Evolutionary conservation across 768 basidiomycete genomes (phyloP), one percentile per base, ranked within the genome.

Genomic region (Tricholoma bakamatsutake): DNA sequence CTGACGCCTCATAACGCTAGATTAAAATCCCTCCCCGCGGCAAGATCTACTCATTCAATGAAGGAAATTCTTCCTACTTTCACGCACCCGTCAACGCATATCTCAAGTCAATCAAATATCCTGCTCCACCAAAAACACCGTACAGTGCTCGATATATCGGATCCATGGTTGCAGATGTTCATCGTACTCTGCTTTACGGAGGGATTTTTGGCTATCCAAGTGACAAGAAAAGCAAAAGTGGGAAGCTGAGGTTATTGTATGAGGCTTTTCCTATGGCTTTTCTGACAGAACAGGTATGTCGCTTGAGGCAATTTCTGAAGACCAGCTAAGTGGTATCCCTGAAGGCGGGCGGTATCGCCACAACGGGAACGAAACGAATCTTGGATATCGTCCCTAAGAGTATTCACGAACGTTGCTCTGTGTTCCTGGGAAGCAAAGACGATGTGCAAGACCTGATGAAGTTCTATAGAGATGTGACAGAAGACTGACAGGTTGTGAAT

Each of bases 41-140:
- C 62, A 98, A 98, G 76, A 99, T 99, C 67, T 99, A 99, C 76
- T 98, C 95, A 3, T 96, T 98, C 80, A 99, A 99, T 70, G 97
- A 99, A 75, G 97, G 97, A 58, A 99, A 99, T 76, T 83, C 93
- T 31, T 79, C 92, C 80, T 95, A 95, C 75, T 98, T 97, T 78
- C 76, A 94, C 71, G 71, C 81, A 47, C 93, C 90, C 15, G 89
- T 91, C 48, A 73, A 73, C 50, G 82, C 84, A 42, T 96, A 96
- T 72, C 81, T 96, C 57, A 85, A 90, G 59, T 90, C 88, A 60
- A 91, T 96, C 81, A 96, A 99, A 73, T 93, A 81, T 69, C 95
- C 96, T 1, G 68, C 82, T 45, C 70, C 81, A 49, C 85, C 84
- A 33, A 93, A 87, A 70, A 75, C 82, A 24, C 95, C 96, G 9